phyloP scores from a whole-genome alignment of 2,329 filamentous ascomycete species.

The Epichloe uncinata region DNA sequence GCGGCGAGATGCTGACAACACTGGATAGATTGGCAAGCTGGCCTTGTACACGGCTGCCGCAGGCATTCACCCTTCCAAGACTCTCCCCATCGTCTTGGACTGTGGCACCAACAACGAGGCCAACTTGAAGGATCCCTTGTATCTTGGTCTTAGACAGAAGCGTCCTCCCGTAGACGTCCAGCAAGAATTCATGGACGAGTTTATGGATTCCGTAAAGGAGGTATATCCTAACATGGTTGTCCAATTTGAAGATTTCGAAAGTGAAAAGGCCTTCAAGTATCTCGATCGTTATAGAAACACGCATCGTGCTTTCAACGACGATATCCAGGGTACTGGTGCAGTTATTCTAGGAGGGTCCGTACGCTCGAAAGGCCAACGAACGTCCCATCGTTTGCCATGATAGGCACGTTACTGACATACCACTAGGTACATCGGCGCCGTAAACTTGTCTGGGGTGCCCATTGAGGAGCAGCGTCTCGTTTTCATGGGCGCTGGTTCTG shows the following conservation, averaged over 20 bases:
- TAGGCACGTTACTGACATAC: conserved; percentile 39
- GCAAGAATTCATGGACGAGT: conserved; percentile 88
- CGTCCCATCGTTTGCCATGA: conserved; percentile 3
- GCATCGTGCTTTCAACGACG: conserved; percentile 97
- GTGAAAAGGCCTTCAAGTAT: conserved; percentile 79
- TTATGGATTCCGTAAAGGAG: conserved; percentile 84
- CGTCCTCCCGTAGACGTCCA: conserved; percentile 68
- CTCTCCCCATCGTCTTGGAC: conserved; percentile 56
- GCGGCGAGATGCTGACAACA: neutral
- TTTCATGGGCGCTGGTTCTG: conserved; percentile 91
- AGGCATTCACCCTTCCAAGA: conserved; percentile 83
- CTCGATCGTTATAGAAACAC: conserved; percentile 76
- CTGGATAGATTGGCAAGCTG: conserved; percentile 67
- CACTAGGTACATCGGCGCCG: conserved; percentile 50
- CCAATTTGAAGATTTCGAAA: conserved; percentile 97
- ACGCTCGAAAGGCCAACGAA: neutral
- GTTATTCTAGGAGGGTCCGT: conserved; percentile 75
- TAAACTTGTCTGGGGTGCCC: conserved; percentile 75
- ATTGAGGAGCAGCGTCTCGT: conserved; percentile 85
- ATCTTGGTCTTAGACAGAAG: conserved; percentile 77
- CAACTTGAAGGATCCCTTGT: conserved; percentile 59
- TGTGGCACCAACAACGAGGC: conserved; percentile 52
- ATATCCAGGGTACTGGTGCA: conserved; percentile 93
- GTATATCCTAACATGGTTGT: conserved; percentile 56
- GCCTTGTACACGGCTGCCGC: conserved; percentile 91